These are phyloP conservation scores for Dioscorea alata DNA, from an alignment of 106 monocot species.

Conservation along the genomic window DNA sequence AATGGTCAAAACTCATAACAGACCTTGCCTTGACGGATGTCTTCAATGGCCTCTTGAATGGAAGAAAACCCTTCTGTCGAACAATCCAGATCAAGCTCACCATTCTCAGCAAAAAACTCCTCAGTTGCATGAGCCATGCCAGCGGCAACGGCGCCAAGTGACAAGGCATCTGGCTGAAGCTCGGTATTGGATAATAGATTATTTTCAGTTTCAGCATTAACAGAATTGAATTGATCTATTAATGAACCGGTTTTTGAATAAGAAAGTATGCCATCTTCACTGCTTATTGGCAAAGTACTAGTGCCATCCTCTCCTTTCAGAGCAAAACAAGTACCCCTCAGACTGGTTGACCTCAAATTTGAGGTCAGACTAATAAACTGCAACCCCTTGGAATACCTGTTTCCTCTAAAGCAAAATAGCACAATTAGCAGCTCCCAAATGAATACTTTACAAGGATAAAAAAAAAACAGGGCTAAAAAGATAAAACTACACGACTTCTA, in stretches of 20 bases:
- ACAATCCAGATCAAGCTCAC: conserved; percentile 33
- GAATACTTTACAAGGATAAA: too few species aligned
- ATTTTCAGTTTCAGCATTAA: not conserved
- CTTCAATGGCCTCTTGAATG: conserved; percentile 55
- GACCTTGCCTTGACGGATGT: conserved; percentile 56
- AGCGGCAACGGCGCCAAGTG: conserved; percentile 17
- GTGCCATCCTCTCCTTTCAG: not conserved
- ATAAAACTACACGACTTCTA: too few species aligned
- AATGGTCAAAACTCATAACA: not conserved
- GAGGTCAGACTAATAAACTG: conserved; percentile 1
- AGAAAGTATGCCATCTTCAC: not conserved
- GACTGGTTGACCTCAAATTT: not conserved
- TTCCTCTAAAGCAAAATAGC: not conserved
- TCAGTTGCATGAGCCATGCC: conserved; percentile 2
- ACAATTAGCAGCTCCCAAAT: too few species aligned
- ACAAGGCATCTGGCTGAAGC: conserved; percentile 13
- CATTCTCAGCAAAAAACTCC: conserved; percentile 15
- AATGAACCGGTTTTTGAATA: conserved; percentile 2
- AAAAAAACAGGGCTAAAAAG: too few species aligned
- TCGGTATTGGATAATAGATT: not conserved
- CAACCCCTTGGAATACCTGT: conserved; percentile 4
- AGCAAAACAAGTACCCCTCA: not conserved
- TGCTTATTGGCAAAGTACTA: not conserved
- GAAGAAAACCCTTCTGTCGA: conserved; percentile 46
- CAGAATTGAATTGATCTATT: not conserved